phyloP scores from a whole-genome alignment of 202 grass and related monocot species.

The Musa balbisiana region DNA sequence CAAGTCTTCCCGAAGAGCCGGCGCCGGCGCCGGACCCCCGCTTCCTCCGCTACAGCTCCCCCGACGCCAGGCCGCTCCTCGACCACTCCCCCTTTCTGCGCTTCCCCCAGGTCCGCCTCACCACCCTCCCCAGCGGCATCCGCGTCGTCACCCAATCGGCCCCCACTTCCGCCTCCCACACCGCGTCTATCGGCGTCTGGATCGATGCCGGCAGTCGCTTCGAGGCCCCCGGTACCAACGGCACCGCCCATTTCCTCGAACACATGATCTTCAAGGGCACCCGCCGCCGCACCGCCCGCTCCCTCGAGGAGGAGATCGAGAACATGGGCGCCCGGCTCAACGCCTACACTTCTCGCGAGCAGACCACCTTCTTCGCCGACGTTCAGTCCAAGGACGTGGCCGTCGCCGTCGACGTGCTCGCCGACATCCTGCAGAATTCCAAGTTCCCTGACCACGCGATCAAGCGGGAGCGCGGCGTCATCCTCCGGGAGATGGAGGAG shows the following conservation, averaged over 20 bases:
- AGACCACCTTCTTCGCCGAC: constrained; percentile 96
- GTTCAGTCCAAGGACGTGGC: constrained; percentile 64
- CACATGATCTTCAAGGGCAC: constrained; percentile 99
- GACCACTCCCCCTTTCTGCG: constrained; percentile 65
- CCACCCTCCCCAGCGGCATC: constrained; percentile 64
- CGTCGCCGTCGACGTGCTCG: constrained; percentile 57
- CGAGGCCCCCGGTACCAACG: constrained; percentile 78
- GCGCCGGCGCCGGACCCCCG: constrained; percentile 33
- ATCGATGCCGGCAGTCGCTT: constrained; percentile 91
- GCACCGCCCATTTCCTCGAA: constrained; percentile 97
- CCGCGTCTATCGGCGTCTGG: constrained; percentile 90
- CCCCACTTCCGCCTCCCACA: constrained; percentile 44
- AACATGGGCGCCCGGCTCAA: constrained; percentile 89
- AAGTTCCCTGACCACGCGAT: constrained; percentile 64
- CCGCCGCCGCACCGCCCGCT: constrained; percentile 47
- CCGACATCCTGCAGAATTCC: constrained; percentile 81
- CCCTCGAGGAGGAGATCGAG: constrained; percentile 87
- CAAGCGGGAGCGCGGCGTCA: constrained; percentile 75
- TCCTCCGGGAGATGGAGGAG: constrained; percentile 98
- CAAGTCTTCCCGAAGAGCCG: constrained; percentile 22
- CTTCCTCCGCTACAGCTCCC: constrained; percentile 70
- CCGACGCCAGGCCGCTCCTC: constrained; percentile 28
- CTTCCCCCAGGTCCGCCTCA: constrained; percentile 51
- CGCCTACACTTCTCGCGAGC: constrained; percentile 92
- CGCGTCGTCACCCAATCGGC: constrained; percentile 71